These are phyloP conservation scores for Lipomyces sp. DNA, from an alignment of 805 yeast species.

Conservation along the genomic window DNA sequence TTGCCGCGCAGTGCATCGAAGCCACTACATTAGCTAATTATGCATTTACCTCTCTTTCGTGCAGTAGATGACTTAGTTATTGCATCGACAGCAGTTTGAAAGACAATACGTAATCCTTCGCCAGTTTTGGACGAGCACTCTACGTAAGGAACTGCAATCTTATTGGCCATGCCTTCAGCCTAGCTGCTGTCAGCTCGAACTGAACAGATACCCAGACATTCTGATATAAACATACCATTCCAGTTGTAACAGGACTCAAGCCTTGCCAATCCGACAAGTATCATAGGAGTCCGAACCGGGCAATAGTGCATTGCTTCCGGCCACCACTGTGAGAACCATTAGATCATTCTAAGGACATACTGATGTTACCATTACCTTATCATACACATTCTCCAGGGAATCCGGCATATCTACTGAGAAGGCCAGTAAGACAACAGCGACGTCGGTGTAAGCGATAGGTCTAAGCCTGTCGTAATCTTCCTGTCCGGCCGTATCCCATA, in stretches of 20 bases:
- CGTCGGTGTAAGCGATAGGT: slow-evolving; percentile 80
- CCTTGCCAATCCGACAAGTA: slow-evolving; percentile 72
- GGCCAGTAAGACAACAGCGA: slow-evolving; percentile 74
- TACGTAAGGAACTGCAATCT: slow-evolving; percentile 67
- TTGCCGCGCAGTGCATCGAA: background rate
- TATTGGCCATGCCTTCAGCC: slow-evolving; percentile 53
- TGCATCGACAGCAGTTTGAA: background rate
- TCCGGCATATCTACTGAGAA: slow-evolving; percentile 68
- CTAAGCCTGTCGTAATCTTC: slow-evolving; percentile 82
- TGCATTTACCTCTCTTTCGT: slow-evolving; percentile 9
- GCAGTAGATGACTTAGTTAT: background rate
- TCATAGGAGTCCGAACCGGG: slow-evolving; percentile 68
- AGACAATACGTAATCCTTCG: slow-evolving; percentile 65
- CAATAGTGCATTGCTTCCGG: slow-evolving; percentile 87
- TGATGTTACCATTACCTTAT: slow-evolving; percentile 42
- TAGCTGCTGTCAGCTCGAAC: slow-evolving; percentile 43
- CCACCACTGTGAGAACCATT: slow-evolving; percentile 57
- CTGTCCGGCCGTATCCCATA: slow-evolving; percentile 93
- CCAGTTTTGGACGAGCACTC: slow-evolving; percentile 79
- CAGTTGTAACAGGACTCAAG: slow-evolving; percentile 37
- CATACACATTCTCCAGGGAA: slow-evolving; percentile 73
- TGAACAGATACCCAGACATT: background rate
- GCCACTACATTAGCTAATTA: slow-evolving; percentile 8
- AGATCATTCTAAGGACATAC: too few relatives aligned
- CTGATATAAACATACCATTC: background rate